Evolutionary conservation across 176 grass and related monocot genomes (phyloP).

Genomic region (Carex littledalei): DNA sequence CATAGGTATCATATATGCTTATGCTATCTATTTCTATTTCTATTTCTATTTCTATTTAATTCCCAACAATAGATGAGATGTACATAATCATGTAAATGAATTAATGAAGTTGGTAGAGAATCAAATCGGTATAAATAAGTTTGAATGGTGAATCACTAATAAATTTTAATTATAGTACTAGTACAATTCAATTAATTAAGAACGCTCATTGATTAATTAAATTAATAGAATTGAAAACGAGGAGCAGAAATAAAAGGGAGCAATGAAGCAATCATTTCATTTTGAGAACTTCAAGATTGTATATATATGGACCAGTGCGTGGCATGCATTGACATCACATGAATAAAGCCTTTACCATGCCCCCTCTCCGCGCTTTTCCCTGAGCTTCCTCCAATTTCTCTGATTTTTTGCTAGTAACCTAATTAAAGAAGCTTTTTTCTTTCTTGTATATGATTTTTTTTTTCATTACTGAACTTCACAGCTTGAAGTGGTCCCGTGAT

Average conservation of each 20-base stretch:
- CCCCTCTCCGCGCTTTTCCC: not conserved
- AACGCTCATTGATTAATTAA: not conserved
- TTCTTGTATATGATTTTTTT: not conserved
- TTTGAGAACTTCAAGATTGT: not conserved
- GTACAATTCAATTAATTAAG: no score
- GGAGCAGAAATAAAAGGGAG: no score
- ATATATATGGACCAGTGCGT: not conserved
- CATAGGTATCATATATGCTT: no score
- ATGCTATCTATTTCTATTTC: no score
- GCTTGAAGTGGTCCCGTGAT: no score
- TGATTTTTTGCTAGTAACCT: not conserved
- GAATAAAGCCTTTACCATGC: conserved; percentile 17
- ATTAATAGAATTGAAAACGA: not conserved
- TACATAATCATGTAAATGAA: no score
- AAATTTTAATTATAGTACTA: no score
- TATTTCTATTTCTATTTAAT: no score
- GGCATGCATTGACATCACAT: conserved; percentile 17
- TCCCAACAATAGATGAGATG: no score
- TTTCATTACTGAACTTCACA: no score
- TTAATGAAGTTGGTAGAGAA: no score
- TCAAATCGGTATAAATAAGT: no score
- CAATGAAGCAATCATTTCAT: conserved; percentile 13
- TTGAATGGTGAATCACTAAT: not conserved
- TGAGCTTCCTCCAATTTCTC: not conserved
- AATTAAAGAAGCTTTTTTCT: conserved; percentile 11